Evolutionary conservation across 257 asterid species (phyloP).

Genomic region (Sherardia arvensis): DNA sequence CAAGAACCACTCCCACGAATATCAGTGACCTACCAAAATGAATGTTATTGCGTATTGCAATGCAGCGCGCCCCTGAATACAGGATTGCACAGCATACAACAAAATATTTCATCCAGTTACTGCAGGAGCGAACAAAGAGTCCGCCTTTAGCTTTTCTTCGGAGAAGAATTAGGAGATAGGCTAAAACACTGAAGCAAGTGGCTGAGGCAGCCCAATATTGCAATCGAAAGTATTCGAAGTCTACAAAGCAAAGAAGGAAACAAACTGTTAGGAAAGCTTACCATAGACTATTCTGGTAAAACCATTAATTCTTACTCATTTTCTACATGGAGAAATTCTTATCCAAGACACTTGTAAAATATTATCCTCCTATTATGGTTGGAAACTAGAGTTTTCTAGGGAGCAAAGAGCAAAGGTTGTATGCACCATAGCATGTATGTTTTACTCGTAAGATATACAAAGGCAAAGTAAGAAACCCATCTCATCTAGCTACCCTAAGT

Average conservation of each 20-base stretch:
- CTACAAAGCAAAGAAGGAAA: slow-evolving; percentile 30
- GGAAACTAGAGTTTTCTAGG: not conserved
- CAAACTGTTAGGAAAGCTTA: not conserved
- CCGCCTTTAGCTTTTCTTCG: slow-evolving; percentile 24
- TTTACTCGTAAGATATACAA: not conserved
- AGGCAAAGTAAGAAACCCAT: not conserved
- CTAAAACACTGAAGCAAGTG: slow-evolving; percentile 55
- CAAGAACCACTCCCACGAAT: slow-evolving; percentile 5
- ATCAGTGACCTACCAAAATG: slow-evolving; percentile 28
- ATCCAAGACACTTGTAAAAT: not conserved
- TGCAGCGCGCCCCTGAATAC: slow-evolving; percentile 35
- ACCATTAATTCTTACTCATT: not conserved
- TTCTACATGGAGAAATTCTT: not conserved
- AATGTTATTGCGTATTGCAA: slow-evolving; percentile 27
- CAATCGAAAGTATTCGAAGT: slow-evolving; percentile 58
- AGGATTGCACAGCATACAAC: slow-evolving; percentile 31
- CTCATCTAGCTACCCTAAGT: not conserved
- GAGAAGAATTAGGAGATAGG: slow-evolving; percentile 38
- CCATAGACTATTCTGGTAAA: not conserved
- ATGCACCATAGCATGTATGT: not conserved
- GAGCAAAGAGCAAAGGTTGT: not conserved
- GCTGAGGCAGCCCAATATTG: slow-evolving; percentile 75
- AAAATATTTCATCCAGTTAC: slow-evolving; percentile 21
- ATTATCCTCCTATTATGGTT: not conserved
- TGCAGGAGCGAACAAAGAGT: slow-evolving; percentile 11